Percentiles rank a stretch among this genome's conserved stretches.
Conservation (phyloP, 345 rosid genomes). For the Camelina neglecta region DNA sequence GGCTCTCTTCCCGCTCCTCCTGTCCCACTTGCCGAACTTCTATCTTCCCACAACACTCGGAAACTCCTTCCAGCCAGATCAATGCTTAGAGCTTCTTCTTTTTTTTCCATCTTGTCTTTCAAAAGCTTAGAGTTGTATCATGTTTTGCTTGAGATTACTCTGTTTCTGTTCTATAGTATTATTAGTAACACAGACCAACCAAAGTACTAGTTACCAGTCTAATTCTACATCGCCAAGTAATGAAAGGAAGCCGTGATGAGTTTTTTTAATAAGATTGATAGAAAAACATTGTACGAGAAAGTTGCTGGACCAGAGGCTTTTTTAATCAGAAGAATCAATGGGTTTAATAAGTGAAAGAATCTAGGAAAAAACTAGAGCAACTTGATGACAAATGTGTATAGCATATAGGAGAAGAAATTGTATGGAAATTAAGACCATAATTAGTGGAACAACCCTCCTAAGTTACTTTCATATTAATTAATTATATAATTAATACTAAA, state of each 20-base stretch:
- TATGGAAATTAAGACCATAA: no score
- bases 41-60: constrained; percentile 42
- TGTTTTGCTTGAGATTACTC: constrained; percentile 33
- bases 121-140: constrained; percentile 24
- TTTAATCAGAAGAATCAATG: background rate
- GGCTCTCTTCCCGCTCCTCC: constrained; percentile 67
- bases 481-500: no score
- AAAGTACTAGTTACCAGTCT: background rate
- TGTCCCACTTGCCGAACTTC: constrained; percentile 81
- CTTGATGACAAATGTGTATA: background rate
- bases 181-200: background rate
- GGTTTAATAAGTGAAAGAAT: background rate
- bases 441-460: no score
- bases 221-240: background rate
- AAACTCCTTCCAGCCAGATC: constrained; percentile 20
- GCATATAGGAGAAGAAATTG: no score
- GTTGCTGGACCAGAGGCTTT: background rate
- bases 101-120: background rate
- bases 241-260: background rate
- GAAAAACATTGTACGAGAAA: background rate
- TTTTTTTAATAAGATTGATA: no score
- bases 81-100: constrained; percentile 18
- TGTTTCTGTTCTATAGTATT: constrained; percentile 8
- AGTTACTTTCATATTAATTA: no score
- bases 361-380: background rate